phyloP scores from a whole-genome alignment of 257 asterid genomes.

The Verbena officinalis region DNA sequence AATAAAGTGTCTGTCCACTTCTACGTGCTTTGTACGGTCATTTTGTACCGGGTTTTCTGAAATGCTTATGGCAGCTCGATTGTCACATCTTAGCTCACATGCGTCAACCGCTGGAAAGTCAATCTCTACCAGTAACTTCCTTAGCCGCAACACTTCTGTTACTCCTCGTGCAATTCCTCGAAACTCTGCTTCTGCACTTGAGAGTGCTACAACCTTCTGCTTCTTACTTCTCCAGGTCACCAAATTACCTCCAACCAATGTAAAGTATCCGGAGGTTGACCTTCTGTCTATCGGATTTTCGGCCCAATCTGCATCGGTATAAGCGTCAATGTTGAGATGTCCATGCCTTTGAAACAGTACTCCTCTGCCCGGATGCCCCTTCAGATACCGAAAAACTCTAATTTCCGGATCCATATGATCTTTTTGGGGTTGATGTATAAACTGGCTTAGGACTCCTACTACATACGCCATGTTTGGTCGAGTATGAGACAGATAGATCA shows the following conservation, averaged over 20 bases:
- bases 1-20: background rate
- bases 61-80: background rate
- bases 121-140: too few relatives aligned
- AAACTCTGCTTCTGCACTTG: background rate
- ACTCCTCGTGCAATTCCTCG: background rate
- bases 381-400: too few relatives aligned
- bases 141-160: background rate
- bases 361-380: too few relatives aligned
- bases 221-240: constrained; percentile 13
- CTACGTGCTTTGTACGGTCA: background rate
- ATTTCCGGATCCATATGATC: too few relatives aligned
- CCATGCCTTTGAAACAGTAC: too few relatives aligned
- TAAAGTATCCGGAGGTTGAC: background rate
- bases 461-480: background rate
- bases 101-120: background rate
- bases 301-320: too few relatives aligned
- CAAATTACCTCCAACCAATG: background rate
- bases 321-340: too few relatives aligned
- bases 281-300: background rate
- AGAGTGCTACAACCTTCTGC: background rate
- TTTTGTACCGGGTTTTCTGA: background rate
- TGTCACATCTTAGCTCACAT: background rate
- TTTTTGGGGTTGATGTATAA: too few relatives aligned
- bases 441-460: background rate
- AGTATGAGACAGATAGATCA: too few relatives aligned